Evolutionary conservation across 306 rosid genomes (phyloP).

Genomic region (Prunus mume): DNA sequence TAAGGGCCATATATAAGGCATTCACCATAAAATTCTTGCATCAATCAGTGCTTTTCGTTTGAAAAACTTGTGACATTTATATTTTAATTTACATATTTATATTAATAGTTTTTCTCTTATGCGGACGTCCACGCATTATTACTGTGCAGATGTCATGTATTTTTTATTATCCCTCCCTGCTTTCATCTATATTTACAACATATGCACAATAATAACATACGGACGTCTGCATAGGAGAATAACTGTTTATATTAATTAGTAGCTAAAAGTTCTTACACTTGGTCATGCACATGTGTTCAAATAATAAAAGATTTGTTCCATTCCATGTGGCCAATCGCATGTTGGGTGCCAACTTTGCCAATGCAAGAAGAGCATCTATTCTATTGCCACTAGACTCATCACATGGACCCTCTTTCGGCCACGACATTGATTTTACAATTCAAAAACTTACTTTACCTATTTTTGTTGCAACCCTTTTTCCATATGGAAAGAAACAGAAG

Average conservation of each 20-base stretch:
- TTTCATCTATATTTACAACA: too few species aligned
- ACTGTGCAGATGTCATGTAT: rapidly evolving
- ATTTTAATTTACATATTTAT: too few species aligned
- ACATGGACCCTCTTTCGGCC: not conserved
- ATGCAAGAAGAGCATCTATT: not conserved
- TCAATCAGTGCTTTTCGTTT: too few species aligned
- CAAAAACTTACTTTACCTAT: not conserved
- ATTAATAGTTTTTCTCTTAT: too few species aligned
- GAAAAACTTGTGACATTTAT: too few species aligned
- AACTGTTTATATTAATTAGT: too few species aligned
- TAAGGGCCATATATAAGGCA: too few species aligned
- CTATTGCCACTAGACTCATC: not conserved
- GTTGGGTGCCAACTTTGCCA: not conserved
- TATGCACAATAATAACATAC: rapidly evolving
- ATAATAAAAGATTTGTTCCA: not conserved
- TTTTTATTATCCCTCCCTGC: rapidly evolving
- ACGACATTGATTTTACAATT: not conserved
- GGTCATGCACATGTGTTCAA: not conserved
- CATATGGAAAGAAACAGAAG: not conserved
- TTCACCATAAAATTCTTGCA: too few species aligned
- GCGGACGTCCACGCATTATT: too few species aligned
- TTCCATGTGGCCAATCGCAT: not conserved
- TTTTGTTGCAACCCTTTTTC: not conserved
- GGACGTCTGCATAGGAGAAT: rapidly evolving
- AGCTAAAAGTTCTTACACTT: too few species aligned